Evolutionary conservation across 108 stramenopile genomes (phyloP).

Genomic region (Epipyxis sp.): DNA sequence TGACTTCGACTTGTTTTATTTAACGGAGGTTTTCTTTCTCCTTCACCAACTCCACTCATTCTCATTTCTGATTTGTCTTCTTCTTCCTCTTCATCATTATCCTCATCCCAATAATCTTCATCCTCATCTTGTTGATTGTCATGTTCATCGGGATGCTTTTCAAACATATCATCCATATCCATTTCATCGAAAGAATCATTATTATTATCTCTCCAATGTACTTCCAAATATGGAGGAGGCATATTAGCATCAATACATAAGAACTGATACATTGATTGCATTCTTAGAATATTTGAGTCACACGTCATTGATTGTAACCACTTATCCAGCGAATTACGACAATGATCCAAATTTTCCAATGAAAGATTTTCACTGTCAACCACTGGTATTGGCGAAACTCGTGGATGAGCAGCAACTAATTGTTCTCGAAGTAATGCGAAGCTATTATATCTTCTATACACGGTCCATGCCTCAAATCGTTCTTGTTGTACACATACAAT

Average conservation of each 20-base stretch:
- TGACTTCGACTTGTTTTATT: no score
- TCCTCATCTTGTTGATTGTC: not conserved
- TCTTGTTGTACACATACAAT: constrained; percentile 35
- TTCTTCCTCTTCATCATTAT: not conserved
- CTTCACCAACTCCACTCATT: not conserved
- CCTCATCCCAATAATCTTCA: not conserved
- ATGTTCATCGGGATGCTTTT: constrained; percentile 35
- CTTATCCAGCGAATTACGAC: constrained; percentile 37
- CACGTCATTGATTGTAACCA: constrained; percentile 40
- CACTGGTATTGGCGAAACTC: not conserved
- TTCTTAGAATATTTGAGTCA: constrained; percentile 30
- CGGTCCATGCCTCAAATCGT: constrained; percentile 15
- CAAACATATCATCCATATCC: constrained; percentile 52
- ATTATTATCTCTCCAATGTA: constrained; percentile 30
- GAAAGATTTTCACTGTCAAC: not conserved
- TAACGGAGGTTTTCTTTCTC: not conserved
- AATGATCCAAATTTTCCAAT: constrained; percentile 37
- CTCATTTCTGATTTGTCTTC: not conserved
- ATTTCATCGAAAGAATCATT: constrained; percentile 39
- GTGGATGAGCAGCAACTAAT: not conserved
- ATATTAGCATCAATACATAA: constrained; percentile 45
- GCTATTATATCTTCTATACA: not conserved
- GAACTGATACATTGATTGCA: constrained; percentile 35
- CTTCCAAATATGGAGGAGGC: constrained; percentile 44
- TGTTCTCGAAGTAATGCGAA: constrained; percentile 12